Evolutionary conservation across 129 eudicot genomes (phyloP), one percentile per base, ranked within the genome.

Genomic region (Cynara cardunculus): DNA sequence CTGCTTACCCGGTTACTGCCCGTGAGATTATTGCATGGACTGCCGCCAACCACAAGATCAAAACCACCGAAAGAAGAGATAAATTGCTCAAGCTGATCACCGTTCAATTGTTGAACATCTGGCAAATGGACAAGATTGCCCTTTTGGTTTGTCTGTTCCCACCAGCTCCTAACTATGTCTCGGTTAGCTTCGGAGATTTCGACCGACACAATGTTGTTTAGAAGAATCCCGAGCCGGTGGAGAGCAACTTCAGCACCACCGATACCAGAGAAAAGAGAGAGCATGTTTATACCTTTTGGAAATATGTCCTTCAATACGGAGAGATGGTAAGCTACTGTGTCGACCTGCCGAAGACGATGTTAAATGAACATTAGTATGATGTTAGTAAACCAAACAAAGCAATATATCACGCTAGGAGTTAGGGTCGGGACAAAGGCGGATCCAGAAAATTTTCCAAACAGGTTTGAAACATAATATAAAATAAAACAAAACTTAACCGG

Each of bases 201-300:
- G 3, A 94, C 91, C 0, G 97, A 86, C 0, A 94, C 97, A 0
- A 94, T 96, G 59, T 80, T 87, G 64, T 88, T 94, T 62, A 94
- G 56, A 10, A 87, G 94, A 8, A 94, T 82, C 1, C 93, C 97
- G 1, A 94, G 97, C 37, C 96, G 78, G 30, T 91, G 90, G 46
- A 94, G 97, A 7, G 98, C 97, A 25, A 94, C 98, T 75, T 94
- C 98, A 0, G 92, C 98, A 6, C 98, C 98, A 12, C 98, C 97
- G 0, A 94, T 94, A 12, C 97, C 96, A 3, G 99, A 92, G 84
- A 95, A 95, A 6, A 95, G 93, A 8, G 97, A 92, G 3, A 94
- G 76, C 7, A 94, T 13, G 70, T 92, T 94, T 31, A 94, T 77
- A 21, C 99, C 99, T 0, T 80, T 35, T 1, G 96, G 97, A 74